phyloP scores from a whole-genome alignment of 305 asterid genomes.

The Withania somnifera region DNA sequence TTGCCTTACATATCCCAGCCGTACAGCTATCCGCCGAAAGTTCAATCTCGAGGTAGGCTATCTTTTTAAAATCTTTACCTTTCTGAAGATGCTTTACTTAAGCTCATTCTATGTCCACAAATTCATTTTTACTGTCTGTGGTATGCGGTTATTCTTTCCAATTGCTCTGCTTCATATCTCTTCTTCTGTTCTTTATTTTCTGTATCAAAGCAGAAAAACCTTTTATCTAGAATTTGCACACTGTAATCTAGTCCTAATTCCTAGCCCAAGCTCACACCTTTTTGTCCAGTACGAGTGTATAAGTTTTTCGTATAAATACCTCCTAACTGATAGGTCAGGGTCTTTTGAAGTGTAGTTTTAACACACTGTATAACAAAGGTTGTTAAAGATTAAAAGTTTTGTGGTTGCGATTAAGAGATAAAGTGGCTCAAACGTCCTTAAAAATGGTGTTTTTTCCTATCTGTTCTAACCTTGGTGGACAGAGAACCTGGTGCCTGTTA shows the following conservation, averaged over 20 bases:
- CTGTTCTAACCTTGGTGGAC: too few relatives aligned
- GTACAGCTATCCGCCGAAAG: constrained; percentile 64
- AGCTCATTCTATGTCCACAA: not conserved
- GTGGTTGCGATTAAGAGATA: not conserved
- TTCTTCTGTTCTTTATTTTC: not conserved
- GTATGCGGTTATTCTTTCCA: not conserved
- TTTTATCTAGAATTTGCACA: not conserved
- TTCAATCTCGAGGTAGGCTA: constrained; percentile 61
- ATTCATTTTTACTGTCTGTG: not conserved
- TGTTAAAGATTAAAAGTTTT: not conserved
- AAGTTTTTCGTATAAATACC: not conserved
- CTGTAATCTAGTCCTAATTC: not conserved
- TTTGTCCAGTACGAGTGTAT: not conserved
- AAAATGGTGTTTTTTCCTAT: too few relatives aligned
- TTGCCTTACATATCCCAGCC: constrained; percentile 54
- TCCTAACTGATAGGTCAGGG: not conserved
- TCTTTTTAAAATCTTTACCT: not conserved
- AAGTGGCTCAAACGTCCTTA: not conserved
- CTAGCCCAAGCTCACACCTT: not conserved
- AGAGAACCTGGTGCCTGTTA: too few relatives aligned
- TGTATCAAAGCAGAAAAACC: not conserved
- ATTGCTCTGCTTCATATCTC: not conserved
- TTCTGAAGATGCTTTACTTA: not conserved
- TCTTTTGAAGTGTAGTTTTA: not conserved
- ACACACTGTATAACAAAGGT: not conserved